phyloP scores from a whole-genome alignment of 2,329 filamentous ascomycete species.

The Dactylellina leptospora region DNA sequence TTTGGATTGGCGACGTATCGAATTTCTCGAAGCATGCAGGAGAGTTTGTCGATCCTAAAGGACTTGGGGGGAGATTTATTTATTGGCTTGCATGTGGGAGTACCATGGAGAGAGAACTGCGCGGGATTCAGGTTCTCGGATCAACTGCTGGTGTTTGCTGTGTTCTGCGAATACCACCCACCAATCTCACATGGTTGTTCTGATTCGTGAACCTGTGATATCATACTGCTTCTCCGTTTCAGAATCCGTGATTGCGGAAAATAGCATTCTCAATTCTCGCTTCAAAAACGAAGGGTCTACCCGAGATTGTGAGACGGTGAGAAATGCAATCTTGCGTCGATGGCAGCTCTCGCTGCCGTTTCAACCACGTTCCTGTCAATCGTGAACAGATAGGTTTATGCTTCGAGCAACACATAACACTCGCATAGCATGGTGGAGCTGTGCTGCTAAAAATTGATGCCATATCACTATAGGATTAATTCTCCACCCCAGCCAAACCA shows the following conservation, averaged over 20 bases:
- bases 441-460: not conserved
- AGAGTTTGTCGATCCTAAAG: constrained; percentile 3
- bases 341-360: not conserved
- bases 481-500: not conserved
- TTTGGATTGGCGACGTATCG: constrained; percentile 5
- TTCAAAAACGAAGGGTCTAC: constrained; percentile 9
- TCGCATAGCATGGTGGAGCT: no score
- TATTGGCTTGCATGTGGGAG: not conserved
- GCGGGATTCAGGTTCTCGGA: constrained; percentile 4
- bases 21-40: constrained; percentile 23
- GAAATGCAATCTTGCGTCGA: not conserved
- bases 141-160: constrained; percentile 22
- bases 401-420: no score
- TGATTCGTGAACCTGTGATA: constrained; percentile 3
- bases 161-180: no score
- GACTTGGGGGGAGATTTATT: no score
- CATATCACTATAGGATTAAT: not conserved
- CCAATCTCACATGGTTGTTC: constrained; percentile 48
- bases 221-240: not conserved
- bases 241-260: not conserved
- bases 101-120: not conserved
- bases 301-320: constrained; percentile 11
- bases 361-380: not conserved
- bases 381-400: no score
- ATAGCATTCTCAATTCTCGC: no score